Base-by-base conservation (phyloP, 192 early-diverging fungal species). In the Diversispora eburnea region DNA sequence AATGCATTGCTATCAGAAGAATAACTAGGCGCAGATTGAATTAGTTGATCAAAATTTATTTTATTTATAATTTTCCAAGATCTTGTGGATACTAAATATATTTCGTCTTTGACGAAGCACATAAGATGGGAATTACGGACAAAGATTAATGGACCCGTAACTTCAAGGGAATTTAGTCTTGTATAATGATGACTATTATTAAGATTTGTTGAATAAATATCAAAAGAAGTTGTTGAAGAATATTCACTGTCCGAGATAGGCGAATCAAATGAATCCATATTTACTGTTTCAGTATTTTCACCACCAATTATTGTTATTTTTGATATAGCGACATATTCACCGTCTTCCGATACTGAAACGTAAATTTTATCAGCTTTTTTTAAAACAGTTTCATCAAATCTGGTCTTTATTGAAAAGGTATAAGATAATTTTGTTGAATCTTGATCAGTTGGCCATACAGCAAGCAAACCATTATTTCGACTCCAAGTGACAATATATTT, bases 111-210 rank as follows among this genome's bases (percentile, higher is more conserved):
- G 3, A 33, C 41, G 15, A 62, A 62, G 41, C 60, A 62, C 4
- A 62, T 39, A 3, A 62, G 15, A 17, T 8, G 22, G 9, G 22
- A 15, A 43, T 62, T 9, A 62, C 39, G 10, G 7, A 43, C 60
- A 62, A 62, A 62, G 22, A 43, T 41, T 42, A 62, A 62, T 3
- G 60, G 39, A 12, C 60, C 60, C 15, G 15, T 41, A 62, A 62
- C 41, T 42, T 62, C 39, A 22, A 62, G 22, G 2, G 60, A 17
- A 62, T 62, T 43, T 43, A 62, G 6, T 19, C 13, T 0, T 1
- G 39, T 17, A 42, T n/a, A n/a, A n/a, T 62, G 7, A 17, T n/a
- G 1, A 15, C 41, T n/a, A 17, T 5, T 33, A 43, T 8, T 15
- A 62, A 39, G 3, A 22, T 4, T 62, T 4, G 4, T 43, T 41